Evolutionary conservation across 2,329 filamentous ascomycete genomes (phyloP).

Genomic region (Ascochyta pisi): DNA sequence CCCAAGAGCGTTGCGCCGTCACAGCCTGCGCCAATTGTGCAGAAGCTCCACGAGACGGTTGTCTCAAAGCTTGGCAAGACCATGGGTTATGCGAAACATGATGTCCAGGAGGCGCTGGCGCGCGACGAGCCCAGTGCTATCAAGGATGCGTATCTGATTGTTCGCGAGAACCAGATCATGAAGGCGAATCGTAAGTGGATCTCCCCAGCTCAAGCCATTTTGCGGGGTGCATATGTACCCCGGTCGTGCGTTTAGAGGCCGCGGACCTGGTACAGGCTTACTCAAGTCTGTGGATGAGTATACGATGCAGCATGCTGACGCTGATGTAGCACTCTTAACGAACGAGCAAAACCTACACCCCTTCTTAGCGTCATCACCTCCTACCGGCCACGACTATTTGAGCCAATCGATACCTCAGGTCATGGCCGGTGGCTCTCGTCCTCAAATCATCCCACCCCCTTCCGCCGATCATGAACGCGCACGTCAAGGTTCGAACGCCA

Average conservation of each 20-base stretch:
- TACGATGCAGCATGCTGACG: constrained; percentile 22
- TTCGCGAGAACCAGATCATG: constrained; percentile 98
- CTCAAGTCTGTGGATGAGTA: neutral
- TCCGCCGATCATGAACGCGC: constrained; percentile 48
- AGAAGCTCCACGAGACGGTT: constrained; percentile 89
- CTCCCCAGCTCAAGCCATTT: constrained; percentile 1
- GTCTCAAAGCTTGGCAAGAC: constrained; percentile 96
- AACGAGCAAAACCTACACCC: constrained; percentile 58
- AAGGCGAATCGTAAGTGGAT: constrained; percentile 80
- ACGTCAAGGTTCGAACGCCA: constrained; percentile 54
- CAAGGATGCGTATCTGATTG: constrained; percentile 98
- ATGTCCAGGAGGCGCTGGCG: constrained; percentile 92
- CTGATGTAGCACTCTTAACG: constrained; percentile 59
- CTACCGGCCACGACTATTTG: constrained; percentile 54
- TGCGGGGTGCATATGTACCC: constrained; percentile 12
- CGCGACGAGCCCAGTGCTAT: constrained; percentile 95
- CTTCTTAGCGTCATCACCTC: constrained; percentile 64
- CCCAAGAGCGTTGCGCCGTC: constrained; percentile 81
- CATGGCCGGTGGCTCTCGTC: constrained; percentile 41
- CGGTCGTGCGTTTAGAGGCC: neutral
- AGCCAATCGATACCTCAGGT: constrained; percentile 43
- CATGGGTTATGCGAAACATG: constrained; percentile 94
- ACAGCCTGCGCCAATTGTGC: constrained; percentile 74
- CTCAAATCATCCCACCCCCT: constrained; percentile 36
- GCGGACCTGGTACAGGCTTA: neutral